A percentile compares a stretch with the other conserved stretches of the same genome.
Conservation (phyloP, 2,329 filamentous ascomycete genomes). For the Hirsutella minnesotensis region DNA sequence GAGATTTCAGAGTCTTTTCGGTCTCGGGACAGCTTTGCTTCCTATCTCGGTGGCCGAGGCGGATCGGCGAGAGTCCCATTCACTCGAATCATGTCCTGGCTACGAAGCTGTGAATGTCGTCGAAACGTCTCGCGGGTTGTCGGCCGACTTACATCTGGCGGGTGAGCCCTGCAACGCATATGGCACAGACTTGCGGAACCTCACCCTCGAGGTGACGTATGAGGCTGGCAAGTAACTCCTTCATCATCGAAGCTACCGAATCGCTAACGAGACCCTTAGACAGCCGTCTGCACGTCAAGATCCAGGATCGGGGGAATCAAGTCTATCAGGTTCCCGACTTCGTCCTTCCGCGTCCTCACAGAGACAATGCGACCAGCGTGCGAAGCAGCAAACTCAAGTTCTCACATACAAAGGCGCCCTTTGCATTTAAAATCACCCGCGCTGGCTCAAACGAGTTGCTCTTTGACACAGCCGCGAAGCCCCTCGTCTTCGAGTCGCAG, state of each 20-base stretch:
- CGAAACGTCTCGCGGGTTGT: constrained; percentile 42
- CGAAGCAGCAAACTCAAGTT: constrained; percentile 34
- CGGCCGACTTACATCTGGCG: constrained; percentile 57
- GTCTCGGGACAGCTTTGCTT: no score
- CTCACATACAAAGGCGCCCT: constrained; percentile 36
- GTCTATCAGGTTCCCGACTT: constrained; percentile 66
- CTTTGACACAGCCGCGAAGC: constrained; percentile 57
- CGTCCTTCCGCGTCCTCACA: constrained; percentile 45
- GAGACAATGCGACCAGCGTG: constrained; percentile 6
- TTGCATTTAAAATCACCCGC: constrained; percentile 51
- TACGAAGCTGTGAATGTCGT: constrained; percentile 53
- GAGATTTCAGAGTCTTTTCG: no score
- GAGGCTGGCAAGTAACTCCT: constrained; percentile 13
- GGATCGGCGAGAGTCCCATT: no score
- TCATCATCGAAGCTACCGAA: no score
- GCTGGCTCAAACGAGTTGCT: constrained; percentile 34
- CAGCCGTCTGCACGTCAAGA: constrained; percentile 61
- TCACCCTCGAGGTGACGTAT: constrained; percentile 49
- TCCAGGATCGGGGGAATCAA: constrained; percentile 55
- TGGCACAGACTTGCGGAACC: constrained; percentile 57
- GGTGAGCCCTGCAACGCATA: constrained; percentile 66
- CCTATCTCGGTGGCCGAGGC: no score
- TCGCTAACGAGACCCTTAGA: constrained; percentile 27
- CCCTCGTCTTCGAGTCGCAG: constrained; percentile 65
- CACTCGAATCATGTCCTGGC: constrained; percentile 46